Base-by-base conservation (phyloP, 768 basidiomycete genomes). In the Mrakia hoshinonis region DNA sequence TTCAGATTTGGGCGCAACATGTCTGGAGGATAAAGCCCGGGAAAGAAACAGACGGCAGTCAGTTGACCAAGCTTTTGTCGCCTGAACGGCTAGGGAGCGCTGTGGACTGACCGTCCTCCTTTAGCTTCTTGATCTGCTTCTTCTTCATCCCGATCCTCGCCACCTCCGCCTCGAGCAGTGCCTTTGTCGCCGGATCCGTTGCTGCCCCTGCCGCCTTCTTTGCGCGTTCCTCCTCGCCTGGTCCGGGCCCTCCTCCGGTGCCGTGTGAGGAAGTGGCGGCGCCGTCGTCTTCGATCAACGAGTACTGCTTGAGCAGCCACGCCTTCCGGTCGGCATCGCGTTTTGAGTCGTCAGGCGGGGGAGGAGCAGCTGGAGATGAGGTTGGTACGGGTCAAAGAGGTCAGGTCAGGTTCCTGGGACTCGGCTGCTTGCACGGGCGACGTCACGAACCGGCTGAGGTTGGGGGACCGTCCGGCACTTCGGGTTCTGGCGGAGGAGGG, bases 131-230 rank as follows among this genome's bases (percentile, higher is more conserved):
- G 39, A 67, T 46, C 65, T 66, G 64, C 65, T 65, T 72, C 66
- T 72, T 72, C 70, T 72, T 72, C 55, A 72, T 60, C 20, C 63
- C 60, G 24, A 72, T 61, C 46, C 70, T 48, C 31, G 64, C 64
- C 10, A 72, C 64, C 52, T 72, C 70, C 1, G 39, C 47, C 66
- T 67, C 66, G 26, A 72, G 38, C 65, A 72, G 34, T 26, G 54
- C 64, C 63, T 66, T 64, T 29, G 47, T 52, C 13, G 55, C 61
- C 11, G 60, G 60, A 49, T 70, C 61, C 12, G 60, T 46, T 12
- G 69, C 60, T n/a, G 60, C 69, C 26, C 49, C 65, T 13, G 63
- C 70, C n/a, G 22, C 51, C 31, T 47, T 54, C 18, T 39, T 48
- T 9, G 38, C 34, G 7, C 63, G 43, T 15, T 55, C 66, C 46